A percentile compares a stretch with the other conserved stretches of the same genome.
Conservation (phyloP, 768 basidiomycete genomes). For the Lactarius sanguifluus region DNA sequence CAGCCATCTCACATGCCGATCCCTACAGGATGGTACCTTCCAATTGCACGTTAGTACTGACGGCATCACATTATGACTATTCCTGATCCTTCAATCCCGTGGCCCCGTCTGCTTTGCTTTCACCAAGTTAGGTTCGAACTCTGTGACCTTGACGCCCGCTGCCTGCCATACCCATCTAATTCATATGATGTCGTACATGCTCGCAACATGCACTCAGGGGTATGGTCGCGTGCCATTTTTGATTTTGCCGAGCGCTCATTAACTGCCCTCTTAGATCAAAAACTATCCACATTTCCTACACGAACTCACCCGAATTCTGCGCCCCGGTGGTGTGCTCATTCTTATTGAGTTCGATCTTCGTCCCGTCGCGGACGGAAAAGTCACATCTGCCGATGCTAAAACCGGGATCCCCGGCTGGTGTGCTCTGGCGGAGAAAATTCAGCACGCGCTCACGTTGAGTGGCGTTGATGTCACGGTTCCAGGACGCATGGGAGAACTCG, state of each 20-base stretch:
- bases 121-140: constrained; percentile 57
- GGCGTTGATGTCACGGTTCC: constrained; percentile 61
- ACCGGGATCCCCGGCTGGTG: constrained; percentile 58
- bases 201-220: constrained; percentile 65
- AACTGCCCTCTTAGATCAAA: constrained; percentile 45
- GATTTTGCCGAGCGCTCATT: constrained; percentile 19
- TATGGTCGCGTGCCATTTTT: constrained; percentile 38
- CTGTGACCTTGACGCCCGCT: constrained; percentile 61
- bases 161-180: constrained; percentile 60
- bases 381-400: constrained; percentile 34
- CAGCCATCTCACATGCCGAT: constrained; percentile 11
- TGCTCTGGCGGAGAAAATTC: constrained; percentile 61
- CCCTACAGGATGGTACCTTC: constrained; percentile 56
- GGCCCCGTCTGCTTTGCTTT: background rate
- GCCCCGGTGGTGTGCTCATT: constrained; percentile 68
- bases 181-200: constrained; percentile 72
- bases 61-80: constrained; percentile 8
- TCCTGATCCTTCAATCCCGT: background rate
- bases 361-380: constrained; percentile 49
- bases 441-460: constrained; percentile 51
- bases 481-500: constrained; percentile 49
- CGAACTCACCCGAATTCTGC: constrained; percentile 64
- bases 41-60: constrained; percentile 66
- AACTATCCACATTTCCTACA: constrained; percentile 59
- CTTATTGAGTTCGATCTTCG: constrained; percentile 61